Base-by-base conservation (phyloP, 73 alveolate species). In the Tetrahymena malaccensis region DNA sequence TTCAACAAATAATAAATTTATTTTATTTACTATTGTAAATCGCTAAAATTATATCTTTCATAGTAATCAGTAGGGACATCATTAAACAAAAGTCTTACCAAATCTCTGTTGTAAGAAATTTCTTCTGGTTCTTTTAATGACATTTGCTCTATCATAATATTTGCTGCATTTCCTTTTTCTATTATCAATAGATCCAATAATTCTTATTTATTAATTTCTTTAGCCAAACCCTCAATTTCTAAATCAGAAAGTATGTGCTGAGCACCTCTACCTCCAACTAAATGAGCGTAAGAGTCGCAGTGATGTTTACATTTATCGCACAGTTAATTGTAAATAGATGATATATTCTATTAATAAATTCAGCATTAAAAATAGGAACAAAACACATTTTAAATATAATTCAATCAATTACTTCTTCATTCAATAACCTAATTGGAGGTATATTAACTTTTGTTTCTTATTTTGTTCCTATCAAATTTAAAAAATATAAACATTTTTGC, bases 141-240 rank as follows among this genome's bases (percentile, higher is more conserved):
- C 84, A 98, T 95, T 56, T 99, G 98, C 94, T 97, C 98, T 44
- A 99, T 98, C 96, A 99, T 99, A 57, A 98, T 98, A 96, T 97
- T 98, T 34, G 99, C 99, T 70, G 99, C 98, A 25, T 98, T 96
- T 21, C 99, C 99, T 94, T 99, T 99, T 93, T 98, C 99, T 11
- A 98, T 99, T 17, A 96, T 95, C 31, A 99, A 97, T 31, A 99
- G 96, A 84, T 98, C 97, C 43, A 97, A 98, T 43, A 99, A 94
- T 93, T 99, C 99, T 94, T 96, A 94, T 93, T 98, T 97, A 94
- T 99, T 99, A 96, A 99, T 98, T 93, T 98, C 99, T 37, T 98
- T 94, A 9, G 99, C 98, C 93, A 99, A 97, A 95, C 97, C 98
- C 13, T 96, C 97, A 43, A 99, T 97, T 96, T 99, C 99, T 93